phyloP scores from a whole-genome alignment of 192 early-diverging fungal species.

The Coemansia reversa region DNA sequence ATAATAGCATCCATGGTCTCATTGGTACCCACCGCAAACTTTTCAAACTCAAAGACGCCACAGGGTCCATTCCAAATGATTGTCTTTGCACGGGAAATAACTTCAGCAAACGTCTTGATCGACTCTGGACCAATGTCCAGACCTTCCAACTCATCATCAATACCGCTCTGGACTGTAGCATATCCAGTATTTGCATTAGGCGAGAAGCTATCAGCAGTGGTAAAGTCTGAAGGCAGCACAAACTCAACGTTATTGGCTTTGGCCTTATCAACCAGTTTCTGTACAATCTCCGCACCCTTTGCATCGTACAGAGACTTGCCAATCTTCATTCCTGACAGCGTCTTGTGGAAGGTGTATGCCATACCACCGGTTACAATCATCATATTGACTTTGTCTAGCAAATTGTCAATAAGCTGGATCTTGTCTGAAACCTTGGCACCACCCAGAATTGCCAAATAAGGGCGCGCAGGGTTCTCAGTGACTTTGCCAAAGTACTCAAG shows the following conservation, averaged over 20 bases:
- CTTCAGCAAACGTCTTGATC: conserved; percentile 66
- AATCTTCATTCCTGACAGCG: conserved; percentile 81
- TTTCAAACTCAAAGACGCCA: conserved; percentile 98
- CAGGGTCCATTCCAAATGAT: conserved; percentile 98
- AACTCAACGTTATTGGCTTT: conserved; percentile 85
- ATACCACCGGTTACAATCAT: conserved; percentile 91
- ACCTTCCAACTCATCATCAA: conserved; percentile 89
- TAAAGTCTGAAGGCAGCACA: conserved; percentile 86
- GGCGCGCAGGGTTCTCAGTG: conserved; percentile 85
- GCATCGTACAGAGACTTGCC: conserved; percentile 91
- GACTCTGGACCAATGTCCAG: conserved; percentile 87
- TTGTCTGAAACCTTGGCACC: conserved; percentile 99
- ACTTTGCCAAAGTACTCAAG: conserved; percentile 98
- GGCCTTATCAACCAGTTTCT: conserved; percentile 82
- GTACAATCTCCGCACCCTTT: conserved; percentile 81
- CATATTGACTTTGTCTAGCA: conserved; percentile 90
- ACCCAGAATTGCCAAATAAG: conserved; percentile 96
- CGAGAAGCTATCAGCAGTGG: conserved; percentile 85
- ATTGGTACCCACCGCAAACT: conserved; percentile 86
- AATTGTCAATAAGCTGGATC: conserved; percentile 97
- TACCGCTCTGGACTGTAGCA: conserved; percentile 86
- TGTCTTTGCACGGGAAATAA: conserved; percentile 78
- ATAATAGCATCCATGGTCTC: conserved; percentile 81
- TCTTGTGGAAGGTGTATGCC: conserved; percentile 99
- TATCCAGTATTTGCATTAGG: conserved; percentile 78